These are phyloP conservation scores for Xerocomus spinulosus DNA, from an alignment of 768 basidiomycete species.

Conservation along the genomic window DNA sequence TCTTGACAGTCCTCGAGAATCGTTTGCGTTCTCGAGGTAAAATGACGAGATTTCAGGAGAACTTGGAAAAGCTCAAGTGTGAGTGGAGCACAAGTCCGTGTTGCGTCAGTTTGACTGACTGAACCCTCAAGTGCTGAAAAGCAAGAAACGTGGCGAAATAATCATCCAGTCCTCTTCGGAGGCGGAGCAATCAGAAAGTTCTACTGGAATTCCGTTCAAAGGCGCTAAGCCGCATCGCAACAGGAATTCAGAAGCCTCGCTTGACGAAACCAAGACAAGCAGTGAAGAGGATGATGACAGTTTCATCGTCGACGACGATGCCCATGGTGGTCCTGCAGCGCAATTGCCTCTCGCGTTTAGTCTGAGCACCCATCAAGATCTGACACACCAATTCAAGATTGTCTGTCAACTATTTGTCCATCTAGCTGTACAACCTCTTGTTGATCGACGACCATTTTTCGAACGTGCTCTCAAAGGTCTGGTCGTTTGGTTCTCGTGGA, in stretches of 20 bases:
- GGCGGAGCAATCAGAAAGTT: slow-evolving; percentile 27
- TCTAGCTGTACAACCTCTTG: slow-evolving; percentile 57
- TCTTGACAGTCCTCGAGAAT: slow-evolving; percentile 54
- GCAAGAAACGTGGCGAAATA: slow-evolving; percentile 41
- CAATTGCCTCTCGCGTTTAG: slow-evolving; percentile 76
- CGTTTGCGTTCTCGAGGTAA: slow-evolving; percentile 62
- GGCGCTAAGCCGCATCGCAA: slow-evolving; percentile 40
- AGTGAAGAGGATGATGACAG: slow-evolving; percentile 28
- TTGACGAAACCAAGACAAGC: slow-evolving; percentile 28
- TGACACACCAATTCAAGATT: slow-evolving; percentile 78
- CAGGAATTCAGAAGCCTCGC: slow-evolving; percentile 35
- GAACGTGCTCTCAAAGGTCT: slow-evolving; percentile 47
- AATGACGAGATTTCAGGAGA: slow-evolving; percentile 56
- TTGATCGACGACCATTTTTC: slow-evolving; percentile 53
- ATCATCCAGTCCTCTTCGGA: slow-evolving; percentile 31
- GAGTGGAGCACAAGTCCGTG: neutral
- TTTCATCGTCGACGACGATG: slow-evolving; percentile 67
- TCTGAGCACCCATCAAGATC: slow-evolving; percentile 71
- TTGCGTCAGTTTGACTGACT: slow-evolving; percentile 1
- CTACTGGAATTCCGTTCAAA: slow-evolving; percentile 36
- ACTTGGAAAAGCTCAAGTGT: slow-evolving; percentile 67
- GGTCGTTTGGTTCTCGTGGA: neutral
- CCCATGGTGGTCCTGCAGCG: slow-evolving; percentile 32
- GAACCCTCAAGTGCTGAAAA: slow-evolving; percentile 23
- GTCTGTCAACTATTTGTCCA: slow-evolving; percentile 86